Evolutionary conservation across 305 asterid species (phyloP).

Genomic region (Petunia hybrid): DNA sequence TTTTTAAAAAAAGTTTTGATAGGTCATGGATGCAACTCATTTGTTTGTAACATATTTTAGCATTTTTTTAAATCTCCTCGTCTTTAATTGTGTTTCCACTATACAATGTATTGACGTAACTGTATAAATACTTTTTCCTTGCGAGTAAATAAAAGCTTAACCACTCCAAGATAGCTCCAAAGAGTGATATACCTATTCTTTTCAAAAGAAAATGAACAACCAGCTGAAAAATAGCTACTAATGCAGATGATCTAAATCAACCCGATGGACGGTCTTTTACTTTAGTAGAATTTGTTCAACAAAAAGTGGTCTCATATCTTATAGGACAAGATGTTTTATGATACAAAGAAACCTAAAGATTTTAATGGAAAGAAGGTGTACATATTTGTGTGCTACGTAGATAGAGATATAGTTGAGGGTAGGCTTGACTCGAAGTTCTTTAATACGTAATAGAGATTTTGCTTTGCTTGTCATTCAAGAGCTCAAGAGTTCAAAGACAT

Average conservation of each 20-base stretch:
- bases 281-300: conserved; percentile 5
- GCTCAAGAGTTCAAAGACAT: conserved; percentile 18
- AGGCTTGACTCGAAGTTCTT: conserved; percentile 19
- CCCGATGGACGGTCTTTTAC: neutral
- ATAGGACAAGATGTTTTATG: neutral
- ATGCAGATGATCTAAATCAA: neutral
- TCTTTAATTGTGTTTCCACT: too few species aligned
- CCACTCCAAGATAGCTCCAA: neutral
- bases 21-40: too few species aligned
- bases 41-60: too few species aligned
- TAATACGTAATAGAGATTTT: conserved; percentile 21
- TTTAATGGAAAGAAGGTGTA: neutral
- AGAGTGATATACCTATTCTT: too few species aligned
- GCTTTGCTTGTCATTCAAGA: conserved; percentile 26
- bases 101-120: neutral
- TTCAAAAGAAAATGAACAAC: neutral
- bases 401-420: conserved; percentile 29
- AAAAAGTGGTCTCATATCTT: neutral
- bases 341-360: neutral
- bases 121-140: neutral
- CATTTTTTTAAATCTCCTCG: too few species aligned
- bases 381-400: neutral
- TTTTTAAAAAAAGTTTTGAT: too few species aligned
- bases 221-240: neutral
- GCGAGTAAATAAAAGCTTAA: neutral